Conservation (phyloP, 164 flowering plant genomes). For the Kingdonia uniflora region DNA sequence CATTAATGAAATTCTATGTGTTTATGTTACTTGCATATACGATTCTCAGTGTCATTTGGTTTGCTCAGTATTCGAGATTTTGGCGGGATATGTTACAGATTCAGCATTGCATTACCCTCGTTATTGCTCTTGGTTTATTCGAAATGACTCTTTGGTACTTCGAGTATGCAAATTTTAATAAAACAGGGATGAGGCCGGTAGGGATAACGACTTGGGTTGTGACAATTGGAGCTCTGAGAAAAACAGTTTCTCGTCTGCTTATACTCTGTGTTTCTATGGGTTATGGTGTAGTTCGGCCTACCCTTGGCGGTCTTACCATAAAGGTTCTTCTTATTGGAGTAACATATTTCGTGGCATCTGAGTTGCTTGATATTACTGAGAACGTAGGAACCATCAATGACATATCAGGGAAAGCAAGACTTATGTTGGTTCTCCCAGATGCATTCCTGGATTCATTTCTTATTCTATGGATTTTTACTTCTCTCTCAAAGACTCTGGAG, state of each 20-base stretch:
- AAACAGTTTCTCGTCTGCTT: conserved; percentile 75
- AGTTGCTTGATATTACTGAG: conserved; percentile 76
- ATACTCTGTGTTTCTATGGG: conserved; percentile 89
- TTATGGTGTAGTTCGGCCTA: conserved; percentile 90
- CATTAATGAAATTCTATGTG: conserved; percentile 65
- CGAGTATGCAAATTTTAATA: conserved; percentile 67
- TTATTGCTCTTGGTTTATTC: conserved; percentile 72
- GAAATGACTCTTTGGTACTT: conserved; percentile 89
- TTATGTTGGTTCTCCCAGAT: conserved; percentile 79
- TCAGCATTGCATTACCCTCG: conserved; percentile 73
- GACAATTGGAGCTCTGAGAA: conserved; percentile 80
- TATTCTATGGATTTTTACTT: conserved; percentile 88
- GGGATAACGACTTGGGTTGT: conserved; percentile 85
- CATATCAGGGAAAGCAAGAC: conserved; percentile 83
- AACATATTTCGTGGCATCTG: conserved; percentile 83
- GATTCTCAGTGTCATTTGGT: conserved; percentile 57
- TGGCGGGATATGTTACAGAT: conserved; percentile 76
- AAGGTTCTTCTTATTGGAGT: conserved; percentile 82
- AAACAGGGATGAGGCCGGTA: conserved; percentile 68
- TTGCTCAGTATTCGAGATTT: conserved; percentile 63
- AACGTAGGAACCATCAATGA: conserved; percentile 88
- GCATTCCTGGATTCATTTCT: conserved; percentile 85
- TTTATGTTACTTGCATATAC: conserved; percentile 66
- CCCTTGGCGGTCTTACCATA: conserved; percentile 91
- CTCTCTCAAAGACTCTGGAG: conserved; percentile 83